Evolutionary conservation across 495 filamentous ascomycete genomes (phyloP), one percentile per base, ranked within the genome.

Genomic region (Hyphodiscus hymeniophilus): DNA sequence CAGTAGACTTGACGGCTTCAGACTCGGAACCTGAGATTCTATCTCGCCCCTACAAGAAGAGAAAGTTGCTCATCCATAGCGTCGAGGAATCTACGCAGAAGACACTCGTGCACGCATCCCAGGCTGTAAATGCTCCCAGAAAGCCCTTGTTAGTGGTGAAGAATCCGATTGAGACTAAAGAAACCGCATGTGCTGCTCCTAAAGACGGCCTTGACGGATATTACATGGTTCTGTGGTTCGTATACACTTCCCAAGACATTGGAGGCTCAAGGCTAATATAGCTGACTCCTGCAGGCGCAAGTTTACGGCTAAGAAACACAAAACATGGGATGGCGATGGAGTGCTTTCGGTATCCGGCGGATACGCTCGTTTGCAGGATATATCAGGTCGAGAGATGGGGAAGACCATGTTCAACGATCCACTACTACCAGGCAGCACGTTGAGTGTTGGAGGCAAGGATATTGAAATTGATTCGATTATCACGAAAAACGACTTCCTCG

Each of bases 291-390:
- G 22, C 52, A 84, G 81, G 83, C 79, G 85, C 16, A 89, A 85
- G 60, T 80, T 76, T 41, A 87, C 81, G 0, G 71, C 66, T 12
- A 91, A 88, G 61, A 91, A 89, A 64, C 77, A 89, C 66, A 91
- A 89, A 60, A 89, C 82, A 13, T 91, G 87, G 82, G 85, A 89
- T 62, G 85, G 86, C n/a, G 85, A 91, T 61, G 85, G 84, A 2
- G 70, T 88, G 6, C 68, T 91, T 10, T 64, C 71, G 2, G 67
- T 81, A 1, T 58, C 63, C 0, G 68, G 66, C 13, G 82, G 83
- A 5, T 76, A 73, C 56, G 83, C 79, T 11, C 66, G 65, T 45
- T 66, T 91, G 6, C 72, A 80, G 45, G 81, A 89, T 61, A 61
- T 76, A 7, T 74, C 74, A 1, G 85, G 85, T 7, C 77, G 73